Evolutionary conservation across 2,329 filamentous ascomycete genomes (phyloP), one percentile per base, ranked within the genome.

Genomic region (Trichophyton mentagrophytes): DNA sequence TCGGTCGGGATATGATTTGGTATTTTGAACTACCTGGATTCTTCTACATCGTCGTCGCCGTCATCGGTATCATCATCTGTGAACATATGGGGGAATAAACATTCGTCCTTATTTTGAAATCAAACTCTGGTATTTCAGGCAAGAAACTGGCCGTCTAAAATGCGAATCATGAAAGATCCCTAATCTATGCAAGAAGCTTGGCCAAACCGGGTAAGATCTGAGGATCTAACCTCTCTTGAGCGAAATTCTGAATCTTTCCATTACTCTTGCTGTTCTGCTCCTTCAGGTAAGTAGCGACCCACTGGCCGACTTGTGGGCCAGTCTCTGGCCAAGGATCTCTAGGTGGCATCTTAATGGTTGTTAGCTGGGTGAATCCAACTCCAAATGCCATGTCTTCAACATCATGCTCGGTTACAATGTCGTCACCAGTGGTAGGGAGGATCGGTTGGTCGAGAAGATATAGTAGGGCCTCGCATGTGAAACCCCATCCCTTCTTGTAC

Each of bases 371-470:
- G 75, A 95, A 99, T 7, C 90, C 92, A 65, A 96, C 85, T 27
- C 93, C 93, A 69, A 99, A 99, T 30, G 89, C 87, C 66, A 96
- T 85, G 71, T 99, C 93, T 68, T 99, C 93, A 27, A 96, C 88
- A 68, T 97, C 92, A 2, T 90, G 86, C 71, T 97, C 93, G 9
- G 85, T 83, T 64, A 95, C 86, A 58, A 89, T 77, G 66, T 95
- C 90, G 65, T 89, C 86, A 61, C 86, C 85, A 40, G 81, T 77
- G 1, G 86, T 82, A 13, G 80, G 79, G 3, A 92, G 82, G 40
- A 92, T 91, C 27, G 92, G 89, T 74, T 96, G 95, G 70, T 92
- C 87, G 6, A 99, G 81, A 13, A 97, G 81, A 67, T 92, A 90
- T 47, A 99, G 81, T 62, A 99, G 80, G n/a, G 88, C 85, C 70